Evolutionary conservation across 306 rosid species (phyloP), one percentile per base, ranked within the genome.

Genomic region (Cucurbita moschata): DNA sequence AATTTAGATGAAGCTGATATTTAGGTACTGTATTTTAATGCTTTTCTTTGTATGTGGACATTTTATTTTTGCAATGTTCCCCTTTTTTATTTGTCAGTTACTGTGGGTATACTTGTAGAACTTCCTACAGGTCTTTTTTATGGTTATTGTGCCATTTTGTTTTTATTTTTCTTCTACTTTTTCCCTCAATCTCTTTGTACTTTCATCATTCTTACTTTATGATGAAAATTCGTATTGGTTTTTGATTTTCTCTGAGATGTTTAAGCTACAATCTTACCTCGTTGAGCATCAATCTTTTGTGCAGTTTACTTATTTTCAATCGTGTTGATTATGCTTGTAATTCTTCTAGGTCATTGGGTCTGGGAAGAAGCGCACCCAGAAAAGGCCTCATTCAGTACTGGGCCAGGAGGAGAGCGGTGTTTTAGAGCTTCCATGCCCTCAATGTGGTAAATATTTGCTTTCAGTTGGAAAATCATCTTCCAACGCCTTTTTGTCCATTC

Each of bases 391-490:
- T 73, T 67, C 87, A 35, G 49, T 81, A 18, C 53, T 47, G 57
- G 81, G 79, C 38, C 90, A 82, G 73, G 87, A 83, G 73, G 87
- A 79, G 53, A 82, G 60, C 70, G 84, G 75, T 66, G 80, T 43
- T 62, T 16, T 73, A 43, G 78, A 86, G 51, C 82, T 80, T 81
- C 90, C 79, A 16, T 93, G 97, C 79, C 90, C 85, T 46, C 98
- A 90, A 75, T 93, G 98, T 81, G 96, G 96, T 88, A 91, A 88
- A 79, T 39, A 72, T 55, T 49, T 50, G 14, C 51, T 44, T 37
- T 38, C 42, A 10, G 47, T 19, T 52, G 23, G 21, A 69, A 47
- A 69, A 11, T 21, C 53, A 44, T 67, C 55, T 39, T 62, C 10
- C 55, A 66, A 43, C 42, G 21, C 55, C 52, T 67, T 23, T 46